Evolutionary conservation across 768 basidiomycete genomes (phyloP), one percentile per base, ranked within the genome.

Genomic region (Coprinopsis cinerea): DNA sequence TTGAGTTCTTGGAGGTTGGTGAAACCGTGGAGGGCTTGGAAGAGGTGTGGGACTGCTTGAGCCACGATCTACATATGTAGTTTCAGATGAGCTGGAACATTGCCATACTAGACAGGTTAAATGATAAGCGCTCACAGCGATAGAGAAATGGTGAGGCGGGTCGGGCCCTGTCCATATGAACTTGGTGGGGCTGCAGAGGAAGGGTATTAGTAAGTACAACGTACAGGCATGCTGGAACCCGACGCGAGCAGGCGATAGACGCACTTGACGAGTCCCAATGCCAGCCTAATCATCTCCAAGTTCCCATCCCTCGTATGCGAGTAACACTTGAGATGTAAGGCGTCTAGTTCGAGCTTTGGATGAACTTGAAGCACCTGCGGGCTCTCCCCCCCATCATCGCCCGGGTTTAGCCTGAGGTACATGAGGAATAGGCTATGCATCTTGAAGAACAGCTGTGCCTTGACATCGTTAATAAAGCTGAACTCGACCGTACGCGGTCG

Each of bases 141-240:
- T 78, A 1, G 80, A 80, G 56, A 81, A 78, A 55, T 82, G 77
- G 51, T 83, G 79, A 11, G 72, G 74, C 22, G 80, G 79, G 56
- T 81, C 79, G 3, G 78, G 79, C 2, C 79, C 77, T n/a, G 66
- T 74, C 82, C 82, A 83, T 18, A 63, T 63, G 55, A 82, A 81
- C 18, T 54, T 59, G 39, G 62, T 64, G 27, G 78, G 79, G 45
- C 78, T 78, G 48, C 9, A 32, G 41, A 17, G 7, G 11, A 39
- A 20, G 25, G 43, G 17, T 27, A 36, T 14, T 34, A 39, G 40
- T 28, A 20, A n/a, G 15, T 42, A 26, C 3, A 6, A 27, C 10
- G n/a, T 5, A 2, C 23, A 18, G 26, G 18, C 36, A 17, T 13
- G 28, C 17, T 6, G 42, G n/a, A 13, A 18, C 9, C 4, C 6